A percentile compares a stretch with the other conserved stretches of the same genome.
phyloP scores from a whole-genome alignment of 768 basidiomycete species.

The Rubroboletus satanas region DNA sequence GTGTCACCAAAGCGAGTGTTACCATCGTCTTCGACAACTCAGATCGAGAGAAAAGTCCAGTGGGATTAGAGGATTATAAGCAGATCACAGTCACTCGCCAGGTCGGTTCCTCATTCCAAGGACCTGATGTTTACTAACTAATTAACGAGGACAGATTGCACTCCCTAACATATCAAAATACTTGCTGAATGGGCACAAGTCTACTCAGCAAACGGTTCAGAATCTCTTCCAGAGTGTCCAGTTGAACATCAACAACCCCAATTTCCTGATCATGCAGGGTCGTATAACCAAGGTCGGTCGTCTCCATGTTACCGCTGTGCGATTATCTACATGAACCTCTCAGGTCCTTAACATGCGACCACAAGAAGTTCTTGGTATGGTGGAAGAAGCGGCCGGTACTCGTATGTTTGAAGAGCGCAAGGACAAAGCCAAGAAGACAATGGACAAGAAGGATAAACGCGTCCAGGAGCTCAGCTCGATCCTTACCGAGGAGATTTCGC shows the following conservation, averaged over 20 bases:
- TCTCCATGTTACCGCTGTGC: neutral
- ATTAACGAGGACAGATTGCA: conserved; percentile 59
- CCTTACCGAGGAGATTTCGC: conserved; percentile 86
- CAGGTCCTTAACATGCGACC: conserved; percentile 95
- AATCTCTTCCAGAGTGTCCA: conserved; percentile 94
- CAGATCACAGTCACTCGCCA: conserved; percentile 98
- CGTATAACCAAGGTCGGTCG: conserved; percentile 87
- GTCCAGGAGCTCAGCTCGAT: conserved; percentile 83
- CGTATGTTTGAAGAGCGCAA: conserved; percentile 99
- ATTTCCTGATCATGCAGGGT: conserved; percentile 99
- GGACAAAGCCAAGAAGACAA: conserved; percentile 93
- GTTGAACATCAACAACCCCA: conserved; percentile 99
- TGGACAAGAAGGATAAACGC: conserved; percentile 95
- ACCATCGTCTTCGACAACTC: conserved; percentile 99
- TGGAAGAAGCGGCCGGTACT: conserved; percentile 97
- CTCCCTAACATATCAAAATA: conserved; percentile 94
- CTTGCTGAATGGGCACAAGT: conserved; percentile 92
- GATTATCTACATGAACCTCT: neutral
- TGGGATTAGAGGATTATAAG: conserved; percentile 70
- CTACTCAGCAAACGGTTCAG: conserved; percentile 80
- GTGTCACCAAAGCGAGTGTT: conserved; percentile 94
- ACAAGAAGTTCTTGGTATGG: conserved; percentile 95
- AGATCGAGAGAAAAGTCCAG: conserved; percentile 77
- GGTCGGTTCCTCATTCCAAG: conserved; percentile 41
- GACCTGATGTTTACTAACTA: neutral